These are phyloP conservation scores for Penicillium robsamsonii DNA, from an alignment of 495 filamentous ascomycete species.

Conservation along the genomic window DNA sequence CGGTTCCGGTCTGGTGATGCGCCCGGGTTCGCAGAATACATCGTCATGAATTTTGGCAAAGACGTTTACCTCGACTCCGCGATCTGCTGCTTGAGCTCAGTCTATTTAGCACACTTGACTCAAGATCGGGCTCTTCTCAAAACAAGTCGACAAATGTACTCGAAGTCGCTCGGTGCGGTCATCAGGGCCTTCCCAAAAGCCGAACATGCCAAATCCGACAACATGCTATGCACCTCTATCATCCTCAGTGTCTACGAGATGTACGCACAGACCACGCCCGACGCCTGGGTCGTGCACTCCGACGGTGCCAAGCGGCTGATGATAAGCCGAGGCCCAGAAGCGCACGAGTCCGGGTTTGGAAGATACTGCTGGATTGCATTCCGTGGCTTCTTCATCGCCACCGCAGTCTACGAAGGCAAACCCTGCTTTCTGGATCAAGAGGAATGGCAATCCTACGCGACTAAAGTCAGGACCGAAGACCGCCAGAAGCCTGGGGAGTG, in stretches of 20 bases:
- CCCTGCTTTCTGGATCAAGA: constrained; percentile 34
- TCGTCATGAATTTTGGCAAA: constrained; percentile 25
- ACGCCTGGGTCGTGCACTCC: constrained; percentile 35
- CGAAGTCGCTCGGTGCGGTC: constrained; percentile 24
- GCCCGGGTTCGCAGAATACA: constrained; percentile 26
- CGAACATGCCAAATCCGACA: constrained; percentile 27
- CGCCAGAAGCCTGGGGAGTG: constrained; percentile 25
- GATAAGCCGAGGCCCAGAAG: constrained; percentile 25
- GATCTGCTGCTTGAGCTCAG: constrained; percentile 31
- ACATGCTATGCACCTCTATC: constrained; percentile 35
- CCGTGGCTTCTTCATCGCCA: constrained; percentile 34
- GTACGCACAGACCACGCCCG: constrained; percentile 32
- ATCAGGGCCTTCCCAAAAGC: constrained; percentile 23
- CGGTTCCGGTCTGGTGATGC: constrained; percentile 28
- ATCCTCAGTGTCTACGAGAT: constrained; percentile 41
- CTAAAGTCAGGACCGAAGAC: constrained; percentile 26
- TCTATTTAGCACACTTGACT: constrained; percentile 30
- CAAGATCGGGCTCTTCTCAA: constrained; percentile 24
- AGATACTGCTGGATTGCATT: constrained; percentile 34
- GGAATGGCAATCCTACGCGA: constrained; percentile 30
- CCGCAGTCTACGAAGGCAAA: constrained; percentile 28
- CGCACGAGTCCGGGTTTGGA: constrained; percentile 23
- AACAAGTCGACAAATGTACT: constrained; percentile 33
- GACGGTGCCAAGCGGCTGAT: constrained; percentile 33
- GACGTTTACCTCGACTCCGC: constrained; percentile 31